phyloP scores from a whole-genome alignment of 2,329 filamentous ascomycete genomes.

The Fusarium abutilonis region DNA sequence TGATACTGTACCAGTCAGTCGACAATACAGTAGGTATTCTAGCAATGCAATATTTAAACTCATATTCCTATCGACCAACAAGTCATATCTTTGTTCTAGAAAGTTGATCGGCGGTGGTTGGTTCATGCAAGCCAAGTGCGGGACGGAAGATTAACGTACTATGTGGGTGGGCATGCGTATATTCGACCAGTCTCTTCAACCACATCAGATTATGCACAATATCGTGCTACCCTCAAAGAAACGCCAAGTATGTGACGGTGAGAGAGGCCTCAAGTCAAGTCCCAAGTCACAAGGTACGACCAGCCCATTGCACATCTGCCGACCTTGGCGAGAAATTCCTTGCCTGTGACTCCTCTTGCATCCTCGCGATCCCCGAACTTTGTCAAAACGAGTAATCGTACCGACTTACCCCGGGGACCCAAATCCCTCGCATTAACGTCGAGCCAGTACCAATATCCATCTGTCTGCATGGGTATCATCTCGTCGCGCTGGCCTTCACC shows the following conservation, averaged over 20 bases:
- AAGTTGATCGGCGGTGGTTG: neutral
- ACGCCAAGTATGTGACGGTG: conserved; percentile 18
- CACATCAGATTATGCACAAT: conserved; percentile 4
- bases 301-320: conserved; percentile 58
- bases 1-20: neutral
- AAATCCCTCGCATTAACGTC: conserved; percentile 75
- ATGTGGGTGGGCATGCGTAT: neutral
- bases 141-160: conserved; percentile 11
- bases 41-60: neutral
- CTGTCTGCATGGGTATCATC: conserved; percentile 76
- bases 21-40: neutral
- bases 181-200: conserved; percentile 11
- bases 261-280: conserved; percentile 53
- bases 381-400: conserved; percentile 71
- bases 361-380: conserved; percentile 59
- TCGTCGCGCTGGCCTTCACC: conserved; percentile 74
- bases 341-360: conserved; percentile 59
- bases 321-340: conserved; percentile 57
- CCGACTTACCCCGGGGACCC: conserved; percentile 73
- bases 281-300: conserved; percentile 60
- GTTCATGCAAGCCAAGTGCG: conserved; percentile 23
- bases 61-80: neutral
- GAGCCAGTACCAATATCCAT: conserved; percentile 82
- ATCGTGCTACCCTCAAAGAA: conserved; percentile 4
- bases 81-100: conserved; percentile 2